Evolutionary conservation across 1,284 basidiomycete genomes (phyloP).

Genomic region (Chiua sp.): DNA sequence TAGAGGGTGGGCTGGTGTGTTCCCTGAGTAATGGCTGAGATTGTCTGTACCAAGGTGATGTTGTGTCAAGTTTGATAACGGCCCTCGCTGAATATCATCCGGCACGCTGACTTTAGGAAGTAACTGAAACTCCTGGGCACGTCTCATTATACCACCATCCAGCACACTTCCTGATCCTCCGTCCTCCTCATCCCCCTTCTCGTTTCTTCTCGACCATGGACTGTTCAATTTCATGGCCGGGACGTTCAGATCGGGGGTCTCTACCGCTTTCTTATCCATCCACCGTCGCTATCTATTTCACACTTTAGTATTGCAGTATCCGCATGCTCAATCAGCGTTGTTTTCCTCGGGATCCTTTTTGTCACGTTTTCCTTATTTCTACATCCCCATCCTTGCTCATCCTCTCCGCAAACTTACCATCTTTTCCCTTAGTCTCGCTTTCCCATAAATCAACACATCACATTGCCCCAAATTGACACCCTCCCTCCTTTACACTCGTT

Average conservation of each 20-base stretch:
- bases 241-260: constrained; percentile 26
- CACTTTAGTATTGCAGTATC: constrained; percentile 28
- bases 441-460: constrained; percentile 25
- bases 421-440: constrained; percentile 13
- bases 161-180: constrained; percentile 12
- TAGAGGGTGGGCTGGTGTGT: constrained; percentile 21
- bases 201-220: constrained; percentile 25
- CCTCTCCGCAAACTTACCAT: constrained; percentile 18
- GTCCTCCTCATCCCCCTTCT: constrained; percentile 6
- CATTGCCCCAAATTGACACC: constrained; percentile 32
- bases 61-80: constrained; percentile 26
- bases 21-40: constrained; percentile 14
- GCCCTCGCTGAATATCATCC: constrained; percentile 21
- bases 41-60: constrained; percentile 33
- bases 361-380: constrained; percentile 23
- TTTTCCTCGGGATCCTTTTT: constrained; percentile 27
- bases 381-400: constrained; percentile 28
- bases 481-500: constrained; percentile 37
- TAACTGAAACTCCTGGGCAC: constrained; percentile 29
- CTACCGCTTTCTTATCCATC: constrained; percentile 21
- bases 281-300: constrained; percentile 31
- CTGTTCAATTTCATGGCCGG: constrained; percentile 19
- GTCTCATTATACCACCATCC: constrained; percentile 38
- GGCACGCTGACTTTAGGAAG: constrained; percentile 20
- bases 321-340: constrained; percentile 28